Conservation (phyloP, 176 grass and related monocot species). For the Tillandsia fasciculata region DNA sequence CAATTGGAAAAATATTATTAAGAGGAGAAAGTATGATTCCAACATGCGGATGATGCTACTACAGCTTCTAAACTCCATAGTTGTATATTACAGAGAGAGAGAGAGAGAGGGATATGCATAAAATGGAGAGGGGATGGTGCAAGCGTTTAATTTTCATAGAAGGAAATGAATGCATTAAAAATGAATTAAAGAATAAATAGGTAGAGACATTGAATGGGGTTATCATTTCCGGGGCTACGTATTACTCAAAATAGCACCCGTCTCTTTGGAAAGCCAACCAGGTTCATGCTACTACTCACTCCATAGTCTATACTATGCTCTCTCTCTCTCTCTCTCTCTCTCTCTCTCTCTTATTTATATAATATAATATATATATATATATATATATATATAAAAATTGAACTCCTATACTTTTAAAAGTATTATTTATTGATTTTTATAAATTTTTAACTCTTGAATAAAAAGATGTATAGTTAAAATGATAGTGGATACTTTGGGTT, state of each 20-base stretch:
- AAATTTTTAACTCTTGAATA: too few relatives aligned
- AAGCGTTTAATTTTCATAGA: neutral
- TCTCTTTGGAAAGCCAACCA: constrained; percentile 26
- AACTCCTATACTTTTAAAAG: too few relatives aligned
- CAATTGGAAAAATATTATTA: constrained; percentile 7
- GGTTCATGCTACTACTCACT: constrained; percentile 1
- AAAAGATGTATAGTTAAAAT: too few relatives aligned
- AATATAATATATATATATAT: too few relatives aligned
- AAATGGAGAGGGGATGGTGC: neutral
- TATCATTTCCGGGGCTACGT: constrained; percentile 3
- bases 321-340: constrained; percentile 3
- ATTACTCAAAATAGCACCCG: neutral
- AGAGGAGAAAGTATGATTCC: constrained; percentile 5
- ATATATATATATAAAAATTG: too few relatives aligned
- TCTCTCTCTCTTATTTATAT: constrained; percentile 12
- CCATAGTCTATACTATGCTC: neutral
- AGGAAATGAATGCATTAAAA: constrained; percentile 11
- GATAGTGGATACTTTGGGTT: too few relatives aligned
- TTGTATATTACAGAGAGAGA: neutral
- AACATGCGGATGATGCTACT: constrained; percentile 10
- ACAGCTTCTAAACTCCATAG: too few relatives aligned
- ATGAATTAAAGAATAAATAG: constrained; percentile 35
- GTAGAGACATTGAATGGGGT: constrained; percentile 16
- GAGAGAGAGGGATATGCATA: neutral
- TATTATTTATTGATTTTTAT: too few relatives aligned